These are phyloP conservation scores for Silene latifolia DNA, from an alignment of 148 eudicot species.

Conservation along the genomic window DNA sequence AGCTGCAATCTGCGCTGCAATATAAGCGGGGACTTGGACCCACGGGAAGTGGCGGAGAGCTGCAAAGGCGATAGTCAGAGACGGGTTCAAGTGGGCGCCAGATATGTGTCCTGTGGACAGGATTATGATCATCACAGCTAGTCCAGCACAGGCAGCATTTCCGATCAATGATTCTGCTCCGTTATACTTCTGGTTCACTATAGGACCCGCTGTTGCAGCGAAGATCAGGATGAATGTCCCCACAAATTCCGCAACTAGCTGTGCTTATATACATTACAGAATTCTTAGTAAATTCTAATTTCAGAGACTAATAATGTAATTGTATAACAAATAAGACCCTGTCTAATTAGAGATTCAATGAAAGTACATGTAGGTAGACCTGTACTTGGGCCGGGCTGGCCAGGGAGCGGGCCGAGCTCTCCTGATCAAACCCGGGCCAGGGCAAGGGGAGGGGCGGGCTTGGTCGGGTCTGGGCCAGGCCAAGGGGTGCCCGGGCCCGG, in stretches of 20 bases:
- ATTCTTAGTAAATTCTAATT: not conserved
- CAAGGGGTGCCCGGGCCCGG: too few species aligned
- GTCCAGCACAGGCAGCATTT: constrained; percentile 81
- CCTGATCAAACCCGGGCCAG: too few species aligned
- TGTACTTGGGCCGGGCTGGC: too few species aligned
- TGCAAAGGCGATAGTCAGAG: constrained; percentile 87
- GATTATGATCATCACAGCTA: constrained; percentile 88
- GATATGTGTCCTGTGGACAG: constrained; percentile 94
- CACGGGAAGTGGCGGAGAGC: constrained; percentile 89
- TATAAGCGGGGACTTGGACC: constrained; percentile 88
- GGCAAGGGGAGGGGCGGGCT: too few species aligned
- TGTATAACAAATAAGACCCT: too few species aligned
- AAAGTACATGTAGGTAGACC: too few species aligned
- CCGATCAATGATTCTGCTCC: constrained; percentile 76
- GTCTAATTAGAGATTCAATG: too few species aligned
- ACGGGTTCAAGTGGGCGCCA: constrained; percentile 91
- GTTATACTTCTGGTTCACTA: constrained; percentile 75
- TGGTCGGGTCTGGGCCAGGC: too few species aligned
- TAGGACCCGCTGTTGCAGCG: constrained; percentile 86
- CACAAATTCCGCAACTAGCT: constrained; percentile 91
- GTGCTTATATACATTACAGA: constrained; percentile 18
- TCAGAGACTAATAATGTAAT: not conserved
- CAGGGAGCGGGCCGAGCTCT: too few species aligned
- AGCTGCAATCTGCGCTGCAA: constrained; percentile 82
- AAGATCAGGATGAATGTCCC: constrained; percentile 94